A percentile compares a stretch with the other conserved stretches of the same genome.
Evolutionary conservation across 768 basidiomycete genomes (phyloP).

Genomic region (Calocybe gangraenosa): DNA sequence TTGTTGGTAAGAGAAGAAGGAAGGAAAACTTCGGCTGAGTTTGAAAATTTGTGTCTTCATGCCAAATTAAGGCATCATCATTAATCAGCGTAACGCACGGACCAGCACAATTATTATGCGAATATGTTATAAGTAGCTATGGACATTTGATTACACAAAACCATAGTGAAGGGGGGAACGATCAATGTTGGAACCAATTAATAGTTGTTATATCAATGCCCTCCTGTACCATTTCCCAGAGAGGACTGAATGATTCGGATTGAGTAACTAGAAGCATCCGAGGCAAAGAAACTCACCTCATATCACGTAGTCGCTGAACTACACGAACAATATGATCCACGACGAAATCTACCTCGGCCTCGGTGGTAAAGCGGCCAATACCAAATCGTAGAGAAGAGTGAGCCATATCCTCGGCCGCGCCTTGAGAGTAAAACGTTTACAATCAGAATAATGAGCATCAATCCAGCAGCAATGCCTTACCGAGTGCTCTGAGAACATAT

Average conservation of each 20-base stretch:
- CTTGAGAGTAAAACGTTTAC: constrained; percentile 31
- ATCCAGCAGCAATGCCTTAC: constrained; percentile 41
- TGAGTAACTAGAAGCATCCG: constrained; percentile 5
- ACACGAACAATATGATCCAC: constrained; percentile 80
- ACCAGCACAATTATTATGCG: too few species aligned
- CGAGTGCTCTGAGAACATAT: constrained; percentile 94
- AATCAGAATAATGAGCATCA: too few species aligned
- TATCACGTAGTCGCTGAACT: constrained; percentile 87
- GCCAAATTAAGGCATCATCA: constrained; percentile 15
- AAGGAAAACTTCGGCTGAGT: constrained; percentile 36
- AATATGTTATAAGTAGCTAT: too few species aligned
- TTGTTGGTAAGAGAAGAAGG: constrained; percentile 33
- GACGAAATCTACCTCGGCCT: constrained; percentile 95
- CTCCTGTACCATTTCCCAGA: constrained; percentile 99
- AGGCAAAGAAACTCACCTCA: constrained; percentile 57
- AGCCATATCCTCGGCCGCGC: constrained; percentile 98
- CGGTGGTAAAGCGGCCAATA: constrained; percentile 96
- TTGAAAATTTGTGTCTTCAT: constrained; percentile 30
- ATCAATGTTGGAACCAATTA: constrained; percentile 87
- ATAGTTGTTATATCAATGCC: constrained; percentile 95
- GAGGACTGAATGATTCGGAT: constrained; percentile 48
- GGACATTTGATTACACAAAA: too few species aligned
- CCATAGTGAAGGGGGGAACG: too few species aligned
- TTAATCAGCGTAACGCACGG: constrained; percentile 34
- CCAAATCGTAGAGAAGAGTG: constrained; percentile 98